Conservation (phyloP, 352 stramenopile species). For the Chrysophaeum taylorii region DNA sequence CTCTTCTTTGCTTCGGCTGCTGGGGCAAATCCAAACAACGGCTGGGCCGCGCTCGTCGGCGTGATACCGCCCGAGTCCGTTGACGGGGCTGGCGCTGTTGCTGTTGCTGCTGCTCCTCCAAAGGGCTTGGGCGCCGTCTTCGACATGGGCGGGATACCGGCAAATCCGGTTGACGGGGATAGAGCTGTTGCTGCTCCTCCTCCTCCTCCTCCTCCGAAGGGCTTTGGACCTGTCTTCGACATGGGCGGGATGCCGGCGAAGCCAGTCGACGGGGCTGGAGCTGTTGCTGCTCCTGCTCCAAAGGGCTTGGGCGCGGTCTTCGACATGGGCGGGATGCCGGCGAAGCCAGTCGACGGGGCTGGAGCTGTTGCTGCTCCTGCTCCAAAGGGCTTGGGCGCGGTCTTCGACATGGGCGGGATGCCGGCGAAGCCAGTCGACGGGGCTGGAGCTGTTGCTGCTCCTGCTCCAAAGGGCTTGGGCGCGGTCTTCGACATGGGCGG, state of each 20-base stretch:
- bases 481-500: constrained; percentile 1
- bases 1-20: not conserved
- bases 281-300: not conserved
- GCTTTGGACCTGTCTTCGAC: not conserved
- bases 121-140: not conserved
- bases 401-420: not conserved
- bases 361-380: not conserved
- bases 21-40: not conserved
- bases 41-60: not conserved
- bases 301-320: not conserved
- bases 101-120: not conserved
- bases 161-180: too few relatives aligned
- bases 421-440: not conserved
- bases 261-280: not conserved
- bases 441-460: not conserved
- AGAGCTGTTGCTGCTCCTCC: not conserved
- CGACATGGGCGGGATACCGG: not conserved
- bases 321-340: constrained; percentile 4
- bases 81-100: not conserved
- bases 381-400: not conserved
- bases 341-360: not conserved
- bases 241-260: constrained; percentile 14
- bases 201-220: not conserved
- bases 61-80: not conserved
- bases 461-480: constrained; percentile 8